These are phyloP conservation scores for Echites panduratus DNA, from an alignment of 257 asterid genomes.

Conservation along the genomic window DNA sequence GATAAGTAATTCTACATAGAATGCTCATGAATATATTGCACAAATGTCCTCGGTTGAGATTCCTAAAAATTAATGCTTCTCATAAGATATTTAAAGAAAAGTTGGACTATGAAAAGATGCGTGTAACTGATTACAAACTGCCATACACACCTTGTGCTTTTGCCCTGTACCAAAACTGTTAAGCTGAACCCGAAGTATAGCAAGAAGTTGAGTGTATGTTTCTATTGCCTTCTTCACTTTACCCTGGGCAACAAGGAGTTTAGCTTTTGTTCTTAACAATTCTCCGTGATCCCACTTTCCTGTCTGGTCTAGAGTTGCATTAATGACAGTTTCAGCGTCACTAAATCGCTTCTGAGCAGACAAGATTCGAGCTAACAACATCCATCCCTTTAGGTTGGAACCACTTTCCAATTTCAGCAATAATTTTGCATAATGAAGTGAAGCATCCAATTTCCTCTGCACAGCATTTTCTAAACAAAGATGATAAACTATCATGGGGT, in stretches of 20 bases:
- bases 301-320: slow-evolving; percentile 70
- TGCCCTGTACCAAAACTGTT: slow-evolving; percentile 51
- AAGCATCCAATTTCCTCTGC: slow-evolving; percentile 85
- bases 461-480: slow-evolving; percentile 72
- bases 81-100: background rate
- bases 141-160: slow-evolving; percentile 41
- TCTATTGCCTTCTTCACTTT: slow-evolving; percentile 60
- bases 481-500: slow-evolving; percentile 53
- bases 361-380: slow-evolving; percentile 66
- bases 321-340: slow-evolving; percentile 54
- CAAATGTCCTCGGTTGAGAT: background rate
- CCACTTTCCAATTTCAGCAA: slow-evolving; percentile 67
- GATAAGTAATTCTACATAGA: background rate
- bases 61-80: background rate
- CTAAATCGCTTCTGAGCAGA: slow-evolving; percentile 68
- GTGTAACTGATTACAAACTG: slow-evolving; percentile 16
- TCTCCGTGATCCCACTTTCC: slow-evolving; percentile 84
- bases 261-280: slow-evolving; percentile 76
- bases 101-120: background rate
- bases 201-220: slow-evolving; percentile 68
- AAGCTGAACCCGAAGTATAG: slow-evolving; percentile 66
- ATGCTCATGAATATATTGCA: background rate
- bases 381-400: slow-evolving; percentile 59
- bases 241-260: slow-evolving; percentile 70
- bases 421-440: slow-evolving; percentile 50